phyloP scores from a whole-genome alignment of 2,329 filamentous ascomycete genomes.

The Zarea fungicola region DNA sequence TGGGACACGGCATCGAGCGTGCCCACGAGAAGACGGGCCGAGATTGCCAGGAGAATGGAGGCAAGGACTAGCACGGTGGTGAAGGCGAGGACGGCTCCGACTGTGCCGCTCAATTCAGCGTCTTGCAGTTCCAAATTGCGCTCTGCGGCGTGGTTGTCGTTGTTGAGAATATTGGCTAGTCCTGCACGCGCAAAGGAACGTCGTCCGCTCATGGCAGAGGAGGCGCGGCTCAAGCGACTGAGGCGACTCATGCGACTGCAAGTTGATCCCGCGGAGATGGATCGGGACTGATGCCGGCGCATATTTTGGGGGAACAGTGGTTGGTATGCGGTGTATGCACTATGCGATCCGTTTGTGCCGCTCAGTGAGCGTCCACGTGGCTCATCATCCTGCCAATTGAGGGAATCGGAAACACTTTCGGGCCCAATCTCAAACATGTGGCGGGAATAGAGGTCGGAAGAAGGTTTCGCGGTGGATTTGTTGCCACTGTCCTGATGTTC shows the following conservation, averaged over 20 bases:
- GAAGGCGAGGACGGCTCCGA: constrained; percentile 24
- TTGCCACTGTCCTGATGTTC: constrained; percentile 5
- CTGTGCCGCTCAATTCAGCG: neutral
- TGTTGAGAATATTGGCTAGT: constrained; percentile 1
- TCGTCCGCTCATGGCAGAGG: constrained; percentile 13
- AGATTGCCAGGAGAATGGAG: constrained; percentile 53
- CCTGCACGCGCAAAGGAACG: constrained; percentile 4
- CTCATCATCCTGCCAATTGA: neutral
- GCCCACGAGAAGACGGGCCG: constrained; percentile 56
- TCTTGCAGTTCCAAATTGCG: neutral
- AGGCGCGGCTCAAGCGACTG: constrained; percentile 19
- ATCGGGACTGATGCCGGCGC: constrained; percentile 21
- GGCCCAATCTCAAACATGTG: constrained; percentile 1
- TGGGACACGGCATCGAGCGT: constrained; percentile 52
- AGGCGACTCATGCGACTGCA: constrained; percentile 8
- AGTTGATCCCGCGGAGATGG: constrained; percentile 22
- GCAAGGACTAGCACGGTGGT: constrained; percentile 46
- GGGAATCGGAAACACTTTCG: neutral
- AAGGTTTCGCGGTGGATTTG: too few relatives aligned
- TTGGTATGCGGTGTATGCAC: constrained; percentile 17
- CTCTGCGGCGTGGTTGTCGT: constrained; percentile 5
- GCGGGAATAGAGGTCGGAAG: neutral
- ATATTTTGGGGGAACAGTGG: constrained; percentile 12
- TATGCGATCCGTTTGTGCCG: neutral
- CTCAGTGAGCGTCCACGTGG: neutral